Percentiles rank a stretch among this genome's conserved stretches.
These are phyloP conservation scores for Trapa bicornis DNA, from an alignment of 345 rosid species.

Conservation along the genomic window DNA sequence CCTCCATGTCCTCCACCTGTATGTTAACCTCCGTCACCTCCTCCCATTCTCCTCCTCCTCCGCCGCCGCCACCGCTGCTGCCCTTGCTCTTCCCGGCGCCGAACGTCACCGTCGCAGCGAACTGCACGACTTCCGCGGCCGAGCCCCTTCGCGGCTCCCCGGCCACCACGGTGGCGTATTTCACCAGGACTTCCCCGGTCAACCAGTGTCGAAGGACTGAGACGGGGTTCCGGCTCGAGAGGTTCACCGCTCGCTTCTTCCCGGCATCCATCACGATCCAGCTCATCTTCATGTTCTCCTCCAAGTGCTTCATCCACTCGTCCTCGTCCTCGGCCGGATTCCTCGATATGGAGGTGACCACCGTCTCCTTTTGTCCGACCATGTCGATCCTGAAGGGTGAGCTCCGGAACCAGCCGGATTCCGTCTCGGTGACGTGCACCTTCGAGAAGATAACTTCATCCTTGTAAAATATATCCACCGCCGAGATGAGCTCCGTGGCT, in stretches of 20 bases:
- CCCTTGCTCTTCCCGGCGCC: not conserved
- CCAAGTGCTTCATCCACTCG: conserved; percentile 36
- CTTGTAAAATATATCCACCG: conserved; percentile 54
- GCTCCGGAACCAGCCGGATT: conserved; percentile 35
- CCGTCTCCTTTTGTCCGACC: conserved; percentile 38
- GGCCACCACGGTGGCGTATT: conserved; percentile 29
- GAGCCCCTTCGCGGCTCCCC: conserved; percentile 12
- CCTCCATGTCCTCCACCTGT: conserved; percentile 69
- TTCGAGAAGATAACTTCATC: conserved; percentile 32
- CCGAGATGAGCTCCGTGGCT: conserved; percentile 35
- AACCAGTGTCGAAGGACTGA: conserved; percentile 60
- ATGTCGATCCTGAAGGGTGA: conserved; percentile 61
- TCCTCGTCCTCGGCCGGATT: conserved; percentile 13
- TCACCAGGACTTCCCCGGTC: conserved; percentile 44
- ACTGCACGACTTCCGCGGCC: conserved; percentile 27
- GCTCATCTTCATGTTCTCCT: conserved; percentile 34
- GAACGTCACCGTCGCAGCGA: conserved; percentile 30
- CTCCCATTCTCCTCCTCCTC: conserved; percentile 42
- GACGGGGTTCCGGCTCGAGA: conserved; percentile 49
- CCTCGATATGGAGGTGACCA: conserved; percentile 15
- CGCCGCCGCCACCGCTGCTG: conserved; percentile 12
- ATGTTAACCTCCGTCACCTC: conserved; percentile 60
- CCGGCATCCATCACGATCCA: conserved; percentile 68
- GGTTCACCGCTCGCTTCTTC: conserved; percentile 35
- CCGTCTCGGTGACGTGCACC: conserved; percentile 31